Conservation (phyloP, 371 early-diverging fungal species). For the Circinella umbellata region DNA sequence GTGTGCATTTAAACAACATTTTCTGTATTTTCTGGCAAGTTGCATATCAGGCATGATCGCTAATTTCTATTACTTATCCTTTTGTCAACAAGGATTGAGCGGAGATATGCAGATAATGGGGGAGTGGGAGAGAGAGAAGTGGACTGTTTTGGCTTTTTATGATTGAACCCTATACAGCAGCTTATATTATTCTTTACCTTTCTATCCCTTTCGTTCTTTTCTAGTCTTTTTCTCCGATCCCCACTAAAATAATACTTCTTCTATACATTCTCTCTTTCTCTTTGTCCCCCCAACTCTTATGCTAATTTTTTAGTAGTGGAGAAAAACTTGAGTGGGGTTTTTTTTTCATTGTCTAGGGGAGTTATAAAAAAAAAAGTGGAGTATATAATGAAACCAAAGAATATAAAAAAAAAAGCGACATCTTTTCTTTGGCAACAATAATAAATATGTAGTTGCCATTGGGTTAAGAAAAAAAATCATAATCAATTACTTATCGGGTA, state of each 20-base stretch:
- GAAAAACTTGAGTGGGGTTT: too few species aligned
- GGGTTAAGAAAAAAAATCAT: not conserved
- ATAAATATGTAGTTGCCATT: not conserved
- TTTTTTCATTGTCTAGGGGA: too few species aligned
- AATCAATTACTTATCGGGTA: conserved; percentile 8
- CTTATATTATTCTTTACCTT: not conserved
- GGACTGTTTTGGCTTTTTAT: too few species aligned
- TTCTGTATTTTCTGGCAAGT: not conserved
- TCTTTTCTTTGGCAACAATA: too few species aligned
- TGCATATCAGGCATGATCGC: conserved; percentile 10
- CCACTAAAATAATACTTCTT: too few species aligned
- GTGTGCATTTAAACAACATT: not conserved
- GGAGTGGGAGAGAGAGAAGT: not conserved
- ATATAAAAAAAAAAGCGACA: too few species aligned
- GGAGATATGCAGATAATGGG: conserved; percentile 2
- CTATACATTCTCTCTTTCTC: not conserved
- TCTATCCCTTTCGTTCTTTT: not conserved
- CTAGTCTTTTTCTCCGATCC: too few species aligned
- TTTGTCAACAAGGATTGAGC: not conserved
- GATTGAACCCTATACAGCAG: not conserved
- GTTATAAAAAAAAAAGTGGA: too few species aligned
- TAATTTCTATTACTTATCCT: not conserved
- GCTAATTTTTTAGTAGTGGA: too few species aligned
- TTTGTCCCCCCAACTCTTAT: too few species aligned
- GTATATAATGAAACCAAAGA: too few species aligned